Base-by-base conservation (phyloP, 305 asterid genomes). In the Fraxinus albicans region DNA sequence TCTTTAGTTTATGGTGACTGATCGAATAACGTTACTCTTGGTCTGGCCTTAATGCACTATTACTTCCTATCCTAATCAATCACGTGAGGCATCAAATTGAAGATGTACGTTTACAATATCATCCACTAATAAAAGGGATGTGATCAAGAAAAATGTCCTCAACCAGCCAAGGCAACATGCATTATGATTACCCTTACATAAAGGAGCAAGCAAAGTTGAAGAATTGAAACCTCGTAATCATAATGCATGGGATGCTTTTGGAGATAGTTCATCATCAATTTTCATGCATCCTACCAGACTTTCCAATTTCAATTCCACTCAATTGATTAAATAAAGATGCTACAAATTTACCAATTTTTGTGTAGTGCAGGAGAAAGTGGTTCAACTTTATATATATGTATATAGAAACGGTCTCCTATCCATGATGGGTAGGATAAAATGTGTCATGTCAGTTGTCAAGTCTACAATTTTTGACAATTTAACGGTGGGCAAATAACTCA, bases 171-270 rank as follows among this genome's bases (percentile, higher is more conserved):
- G 67, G 76, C 76, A 77, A 31, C 76, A 44, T 72, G 67, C 80
- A 50, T 27, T 55, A 79, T 81, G 38, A 76, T 55, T 77, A 50
- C 83, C 38, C 80, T 70, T 65, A 38, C 81, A 81, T 79, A 75
- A 50, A 78, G 17, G 82, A 84, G 81, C 77, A 76, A 85, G 88
- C 87, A 83, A 82, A 80, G 85, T 82, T 63, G 83, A 82, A 84
- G 87, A 85, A 86, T 82, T 81, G 82, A 73, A 84, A 85, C 84
- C 79, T 81, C 90, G 89, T 86, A 86, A 88, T 90, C 83, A 86
- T 86, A 77, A 65, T 90, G 93, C 93, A 90, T 90, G 93, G 91
- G 89, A 86, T 81, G 86, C 89, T 87, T 86, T 80, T 53, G 63
- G 55, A 47, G 60, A 42, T 70, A 31, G 76, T 74, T 50, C 82